Evolutionary conservation across 164 flowering plant species (phyloP), one percentile per base, ranked within the genome.

Genomic region (Piper longum): DNA sequence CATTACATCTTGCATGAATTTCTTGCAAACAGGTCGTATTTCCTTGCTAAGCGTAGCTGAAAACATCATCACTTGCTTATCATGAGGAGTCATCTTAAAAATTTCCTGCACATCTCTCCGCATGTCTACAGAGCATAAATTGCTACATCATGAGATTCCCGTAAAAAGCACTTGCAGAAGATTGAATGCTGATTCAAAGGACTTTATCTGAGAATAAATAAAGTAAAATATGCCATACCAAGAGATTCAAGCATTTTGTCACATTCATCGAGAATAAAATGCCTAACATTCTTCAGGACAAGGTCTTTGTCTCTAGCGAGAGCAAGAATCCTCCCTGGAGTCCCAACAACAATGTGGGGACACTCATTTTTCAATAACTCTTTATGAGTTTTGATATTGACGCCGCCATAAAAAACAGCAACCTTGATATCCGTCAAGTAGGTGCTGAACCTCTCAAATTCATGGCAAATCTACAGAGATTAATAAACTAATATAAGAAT

Each of bases 1-100:
- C 80, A 88, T 90, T 93, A 93, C 99, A 87, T 93, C 99, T 93
- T 93, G 99, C 99, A 93, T 93, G 68, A 93, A 93, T 68, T 81
- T 93, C 82, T 93, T 88, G 96, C 99, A 93, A 52, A 93, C 97
- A 7, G 99, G 97, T 41, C 96, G 99, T 16, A 93, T 93, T 70
- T 87, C 97, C 74, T 93, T 93, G 95, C 97, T 90, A 62, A 93
- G 95, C 0, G 99, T 93, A 9, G 99, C 97, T 4, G 99, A 93
- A 72, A 93, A 93, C 99, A 93, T 93, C 99, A 93, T 93, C 36
- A 90, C 99, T 84, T 93, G 86, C 80, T 93, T 93, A 73, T 93
- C 97, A 78, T 93, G 97, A 45, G 99, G 97, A 4, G 97, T 93
- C 97, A 90, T 80, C 83, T 90, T 92, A 81, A 92, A 92, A 39